phyloP scores from a whole-genome alignment of 441 rosid species.

The Sinapis alba region DNA sequence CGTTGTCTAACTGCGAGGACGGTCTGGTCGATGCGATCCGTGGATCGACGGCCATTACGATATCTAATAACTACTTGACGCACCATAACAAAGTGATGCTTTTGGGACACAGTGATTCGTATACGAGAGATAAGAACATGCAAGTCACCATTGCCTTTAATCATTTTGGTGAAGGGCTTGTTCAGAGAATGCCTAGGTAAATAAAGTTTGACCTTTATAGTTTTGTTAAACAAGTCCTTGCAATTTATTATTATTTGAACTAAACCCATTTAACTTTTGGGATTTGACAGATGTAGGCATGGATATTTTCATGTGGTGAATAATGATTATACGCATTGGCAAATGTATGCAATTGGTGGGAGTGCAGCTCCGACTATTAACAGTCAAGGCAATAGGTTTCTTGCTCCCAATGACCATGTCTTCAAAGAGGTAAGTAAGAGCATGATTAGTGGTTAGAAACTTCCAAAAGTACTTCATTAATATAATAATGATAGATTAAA shows the following conservation, averaged over 20 bases:
- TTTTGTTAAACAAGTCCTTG: background rate
- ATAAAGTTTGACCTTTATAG: background rate
- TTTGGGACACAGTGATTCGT: slow-evolving; percentile 53
- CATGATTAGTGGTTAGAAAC: too few relatives aligned
- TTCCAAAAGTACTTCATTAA: too few relatives aligned
- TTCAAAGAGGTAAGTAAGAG: slow-evolving; percentile 42
- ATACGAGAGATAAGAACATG: slow-evolving; percentile 49
- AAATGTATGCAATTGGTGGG: slow-evolving; percentile 59
- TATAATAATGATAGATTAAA: too few relatives aligned
- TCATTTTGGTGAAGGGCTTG: slow-evolving; percentile 55
- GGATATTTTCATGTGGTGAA: slow-evolving; percentile 60
- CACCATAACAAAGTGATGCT: slow-evolving; percentile 62
- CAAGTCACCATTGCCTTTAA: slow-evolving; percentile 57
- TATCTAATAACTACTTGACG: slow-evolving; percentile 71
- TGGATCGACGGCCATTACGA: slow-evolving; percentile 70
- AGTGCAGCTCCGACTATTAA: slow-evolving; percentile 55
- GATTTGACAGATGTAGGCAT: slow-evolving; percentile 48
- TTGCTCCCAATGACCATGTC: slow-evolving; percentile 43
- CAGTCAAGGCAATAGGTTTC: slow-evolving; percentile 53
- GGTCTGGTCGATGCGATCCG: slow-evolving; percentile 66
- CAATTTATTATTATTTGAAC: background rate
- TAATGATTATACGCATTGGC: slow-evolving; percentile 58
- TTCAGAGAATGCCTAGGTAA: slow-evolving; percentile 58
- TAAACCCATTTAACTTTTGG: background rate
- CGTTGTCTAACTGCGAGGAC: slow-evolving; percentile 63